phyloP scores from a whole-genome alignment of 805 yeast species.

The Kodamaea leandrae region DNA sequence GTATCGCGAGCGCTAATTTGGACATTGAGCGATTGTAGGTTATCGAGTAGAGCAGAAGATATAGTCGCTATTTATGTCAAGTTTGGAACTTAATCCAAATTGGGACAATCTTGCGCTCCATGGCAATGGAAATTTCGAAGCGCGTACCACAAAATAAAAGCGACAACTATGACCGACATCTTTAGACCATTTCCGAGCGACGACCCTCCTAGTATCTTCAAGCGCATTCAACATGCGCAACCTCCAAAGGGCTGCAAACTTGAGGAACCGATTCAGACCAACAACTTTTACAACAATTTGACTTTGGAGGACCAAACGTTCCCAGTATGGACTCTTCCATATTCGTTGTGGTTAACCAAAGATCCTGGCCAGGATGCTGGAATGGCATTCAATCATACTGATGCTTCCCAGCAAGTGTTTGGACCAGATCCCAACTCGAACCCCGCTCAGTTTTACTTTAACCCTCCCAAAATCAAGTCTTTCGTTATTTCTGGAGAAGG shows the following conservation, averaged over 20 bases:
- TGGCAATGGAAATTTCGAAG: neutral
- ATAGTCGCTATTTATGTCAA: neutral
- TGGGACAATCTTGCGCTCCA: neutral
- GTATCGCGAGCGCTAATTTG: neutral
- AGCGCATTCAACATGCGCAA: conserved; percentile 30
- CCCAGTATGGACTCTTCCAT: conserved; percentile 83
- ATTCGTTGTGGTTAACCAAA: conserved; percentile 65
- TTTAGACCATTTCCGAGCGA: conserved; percentile 36
- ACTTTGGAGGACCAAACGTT: conserved; percentile 62
- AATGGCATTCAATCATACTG: conserved; percentile 64
- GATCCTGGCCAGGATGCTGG: conserved; percentile 51
- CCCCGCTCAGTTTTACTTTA: conserved; percentile 62
- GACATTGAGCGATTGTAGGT: too few species aligned
- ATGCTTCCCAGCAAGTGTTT: conserved; percentile 57
- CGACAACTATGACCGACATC: conserved; percentile 4
- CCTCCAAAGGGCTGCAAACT: conserved; percentile 32
- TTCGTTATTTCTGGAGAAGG: conserved; percentile 43
- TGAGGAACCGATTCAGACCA: conserved; percentile 59
- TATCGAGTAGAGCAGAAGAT: too few species aligned
- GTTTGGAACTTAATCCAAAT: neutral
- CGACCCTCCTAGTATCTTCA: conserved; percentile 46
- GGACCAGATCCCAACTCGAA: conserved; percentile 58
- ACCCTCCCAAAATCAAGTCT: conserved; percentile 65
- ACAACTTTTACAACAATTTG: conserved; percentile 75
- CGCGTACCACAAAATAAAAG: too few species aligned